Evolutionary conservation across 768 basidiomycete genomes (phyloP).

Genomic region (Mycena capillaripes): DNA sequence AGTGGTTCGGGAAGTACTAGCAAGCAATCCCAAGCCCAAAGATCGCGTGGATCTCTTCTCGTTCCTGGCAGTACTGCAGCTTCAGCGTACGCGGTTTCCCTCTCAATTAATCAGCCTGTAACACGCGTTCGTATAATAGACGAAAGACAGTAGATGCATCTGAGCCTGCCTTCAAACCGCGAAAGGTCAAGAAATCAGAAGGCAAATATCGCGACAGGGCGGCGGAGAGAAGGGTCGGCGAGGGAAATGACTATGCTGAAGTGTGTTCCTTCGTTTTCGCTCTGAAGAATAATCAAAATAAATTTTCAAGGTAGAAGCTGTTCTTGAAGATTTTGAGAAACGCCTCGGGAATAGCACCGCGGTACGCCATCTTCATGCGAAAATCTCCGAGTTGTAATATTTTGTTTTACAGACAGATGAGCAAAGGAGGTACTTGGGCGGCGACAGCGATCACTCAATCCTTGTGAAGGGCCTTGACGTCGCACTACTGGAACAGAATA

Average conservation of each 20-base stretch:
- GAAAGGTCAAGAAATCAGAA: slow-evolving; percentile 76
- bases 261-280: slow-evolving; percentile 49
- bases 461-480: slow-evolving; percentile 93
- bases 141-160: slow-evolving; percentile 66
- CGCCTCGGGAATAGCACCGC: slow-evolving; percentile 69
- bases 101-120: not conserved
- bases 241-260: slow-evolving; percentile 80
- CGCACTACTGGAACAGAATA: slow-evolving; percentile 88
- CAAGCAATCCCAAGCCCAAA: slow-evolving; percentile 37
- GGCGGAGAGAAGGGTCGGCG: slow-evolving; percentile 76
- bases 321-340: slow-evolving; percentile 87
- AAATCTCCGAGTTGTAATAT: not conserved
- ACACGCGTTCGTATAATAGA: slow-evolving; percentile 34
- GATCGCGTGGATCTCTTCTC: slow-evolving; percentile 51
- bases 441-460: slow-evolving; percentile 87
- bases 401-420: slow-evolving; percentile 70
- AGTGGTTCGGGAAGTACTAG: slow-evolving; percentile 45
- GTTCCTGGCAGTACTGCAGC: slow-evolving; percentile 35
- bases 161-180: slow-evolving; percentile 83
- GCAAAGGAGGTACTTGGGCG: slow-evolving; percentile 84
- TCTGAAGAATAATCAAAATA: not conserved
- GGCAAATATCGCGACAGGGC: slow-evolving; percentile 83
- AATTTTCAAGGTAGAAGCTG: slow-evolving; percentile 74
- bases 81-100: slow-evolving; percentile 46
- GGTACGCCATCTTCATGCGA: slow-evolving; percentile 54